These are phyloP conservation scores for Dichotomopilus funicola DNA, from an alignment of 2,329 filamentous ascomycete species.

Conservation along the genomic window DNA sequence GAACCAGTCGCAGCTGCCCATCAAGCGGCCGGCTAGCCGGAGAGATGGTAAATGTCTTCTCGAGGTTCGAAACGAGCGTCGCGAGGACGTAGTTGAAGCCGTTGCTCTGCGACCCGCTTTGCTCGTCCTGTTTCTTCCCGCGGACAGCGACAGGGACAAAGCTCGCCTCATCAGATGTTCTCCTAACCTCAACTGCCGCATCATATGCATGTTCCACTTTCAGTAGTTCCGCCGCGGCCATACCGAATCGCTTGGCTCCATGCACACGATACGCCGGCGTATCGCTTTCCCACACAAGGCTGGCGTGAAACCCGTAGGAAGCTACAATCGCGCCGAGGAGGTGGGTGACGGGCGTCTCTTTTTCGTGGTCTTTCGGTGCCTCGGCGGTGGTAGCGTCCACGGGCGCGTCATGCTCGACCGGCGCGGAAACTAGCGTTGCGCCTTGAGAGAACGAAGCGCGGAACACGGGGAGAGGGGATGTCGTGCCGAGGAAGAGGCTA, in stretches of 20 bases:
- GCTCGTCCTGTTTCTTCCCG: not conserved
- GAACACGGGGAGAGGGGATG: slow-evolving; percentile 56
- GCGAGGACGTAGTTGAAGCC: slow-evolving; percentile 69
- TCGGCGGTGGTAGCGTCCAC: slow-evolving; percentile 9
- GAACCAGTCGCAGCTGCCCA: slow-evolving; percentile 62
- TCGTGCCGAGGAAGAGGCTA: slow-evolving; percentile 52
- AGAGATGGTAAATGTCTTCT: slow-evolving; percentile 75
- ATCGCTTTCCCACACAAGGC: slow-evolving; percentile 85
- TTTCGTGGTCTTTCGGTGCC: slow-evolving; percentile 23
- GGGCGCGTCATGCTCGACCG: slow-evolving; percentile 10
- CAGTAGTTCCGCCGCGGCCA: slow-evolving; percentile 76
- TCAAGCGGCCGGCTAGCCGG: slow-evolving; percentile 65
- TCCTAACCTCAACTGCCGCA: slow-evolving; percentile 35
- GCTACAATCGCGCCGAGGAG: slow-evolving; percentile 76
- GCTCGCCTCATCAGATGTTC: not conserved
- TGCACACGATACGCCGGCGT: slow-evolving; percentile 71
- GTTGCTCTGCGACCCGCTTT: not conserved
- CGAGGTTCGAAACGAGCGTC: slow-evolving; percentile 72
- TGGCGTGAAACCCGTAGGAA: slow-evolving; percentile 85
- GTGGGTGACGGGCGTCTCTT: slow-evolving; percentile 27
- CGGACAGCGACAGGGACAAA: too few species aligned
- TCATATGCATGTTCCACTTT: slow-evolving; percentile 45
- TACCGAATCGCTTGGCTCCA: slow-evolving; percentile 71
- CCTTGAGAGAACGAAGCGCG: slow-evolving; percentile 54
- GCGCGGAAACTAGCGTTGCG: slow-evolving; percentile 41